phyloP scores from a whole-genome alignment of 2,329 filamentous ascomycete genomes.

The Thermoascus crustaceus region DNA sequence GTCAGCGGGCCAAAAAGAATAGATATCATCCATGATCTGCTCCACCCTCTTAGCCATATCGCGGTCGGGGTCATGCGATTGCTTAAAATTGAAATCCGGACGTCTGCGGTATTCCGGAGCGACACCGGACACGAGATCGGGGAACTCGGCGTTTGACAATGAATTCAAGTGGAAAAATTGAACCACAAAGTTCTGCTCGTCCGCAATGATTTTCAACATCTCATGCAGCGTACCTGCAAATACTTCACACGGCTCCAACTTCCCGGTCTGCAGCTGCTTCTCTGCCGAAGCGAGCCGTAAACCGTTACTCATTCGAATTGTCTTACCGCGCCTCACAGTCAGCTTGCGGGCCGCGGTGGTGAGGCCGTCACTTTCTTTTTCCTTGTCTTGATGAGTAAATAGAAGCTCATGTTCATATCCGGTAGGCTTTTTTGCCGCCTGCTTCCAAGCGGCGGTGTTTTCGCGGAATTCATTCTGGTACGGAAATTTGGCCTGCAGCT shows the following conservation, averaged over 20 bases:
- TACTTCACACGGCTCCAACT: conserved; percentile 68
- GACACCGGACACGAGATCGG: conserved; percentile 62
- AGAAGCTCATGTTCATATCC: conserved; percentile 74
- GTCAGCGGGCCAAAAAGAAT: conserved; percentile 70
- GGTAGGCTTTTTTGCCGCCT: conserved; percentile 63
- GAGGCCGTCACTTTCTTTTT: conserved; percentile 62
- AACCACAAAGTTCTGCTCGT: conserved; percentile 96
- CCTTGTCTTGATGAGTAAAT: conserved; percentile 87
- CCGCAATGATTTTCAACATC: conserved; percentile 71
- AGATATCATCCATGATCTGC: conserved; percentile 83
- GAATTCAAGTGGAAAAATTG: conserved; percentile 95
- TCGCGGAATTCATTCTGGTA: conserved; percentile 79
- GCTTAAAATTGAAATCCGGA: conserved; percentile 63
- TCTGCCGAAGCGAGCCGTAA: conserved; percentile 41
- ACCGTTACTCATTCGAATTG: conserved; percentile 41
- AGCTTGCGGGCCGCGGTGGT: conserved; percentile 75
- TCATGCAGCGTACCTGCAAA: conserved; percentile 76
- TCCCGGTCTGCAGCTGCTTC: conserved; percentile 55
- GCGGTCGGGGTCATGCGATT: conserved; percentile 81
- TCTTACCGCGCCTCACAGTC: conserved; percentile 90
- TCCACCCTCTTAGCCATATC: conserved; percentile 75
- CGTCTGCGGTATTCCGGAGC: conserved; percentile 61
- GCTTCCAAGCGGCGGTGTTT: conserved; percentile 70
- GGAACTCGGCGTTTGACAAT: conserved; percentile 70
- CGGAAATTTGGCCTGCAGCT: conserved; percentile 63